Evolutionary conservation across 2,329 filamentous ascomycete species (phyloP).

Genomic region (Aspergillus vadensis): DNA sequence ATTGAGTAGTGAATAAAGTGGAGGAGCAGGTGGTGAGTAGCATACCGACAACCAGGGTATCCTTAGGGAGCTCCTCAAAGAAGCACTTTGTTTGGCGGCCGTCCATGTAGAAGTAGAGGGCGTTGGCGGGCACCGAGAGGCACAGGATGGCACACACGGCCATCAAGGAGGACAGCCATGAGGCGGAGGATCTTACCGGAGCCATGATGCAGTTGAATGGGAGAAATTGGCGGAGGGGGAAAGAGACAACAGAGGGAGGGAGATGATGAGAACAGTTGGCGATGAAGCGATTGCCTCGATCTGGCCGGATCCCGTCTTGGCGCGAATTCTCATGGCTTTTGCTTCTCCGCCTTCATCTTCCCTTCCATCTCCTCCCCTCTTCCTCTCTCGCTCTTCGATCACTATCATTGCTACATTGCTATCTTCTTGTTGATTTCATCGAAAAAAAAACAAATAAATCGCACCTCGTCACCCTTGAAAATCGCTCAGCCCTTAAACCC

Average conservation of each 20-base stretch:
- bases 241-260: slow-evolving; percentile 10
- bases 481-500: background rate
- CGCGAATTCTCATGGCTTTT: slow-evolving; percentile 24
- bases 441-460: background rate
- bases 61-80: slow-evolving; percentile 96
- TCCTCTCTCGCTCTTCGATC: slow-evolving; percentile 16
- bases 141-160: slow-evolving; percentile 67
- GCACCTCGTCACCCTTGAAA: background rate
- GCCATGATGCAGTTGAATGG: slow-evolving; percentile 33
- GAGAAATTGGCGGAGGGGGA: background rate
- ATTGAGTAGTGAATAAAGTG: background rate
- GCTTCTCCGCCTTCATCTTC: slow-evolving; percentile 9
- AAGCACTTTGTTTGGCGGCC: slow-evolving; percentile 87
- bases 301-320: slow-evolving; percentile 31
- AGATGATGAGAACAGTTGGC: slow-evolving; percentile 15
- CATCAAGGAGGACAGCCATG: slow-evolving; percentile 50
- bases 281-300: slow-evolving; percentile 21
- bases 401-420: background rate
- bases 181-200: slow-evolving; percentile 36
- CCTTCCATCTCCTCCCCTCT: slow-evolving; percentile 5
- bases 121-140: slow-evolving; percentile 66
- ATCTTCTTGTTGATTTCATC: background rate
- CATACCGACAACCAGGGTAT: slow-evolving; percentile 87
- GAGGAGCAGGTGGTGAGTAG: slow-evolving; percentile 1
- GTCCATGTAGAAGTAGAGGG: slow-evolving; percentile 95